A percentile compares a stretch with the other conserved stretches of the same genome.
Evolutionary conservation across 1,284 basidiomycete genomes (phyloP).

Genomic region (Irpex rosettiformis): DNA sequence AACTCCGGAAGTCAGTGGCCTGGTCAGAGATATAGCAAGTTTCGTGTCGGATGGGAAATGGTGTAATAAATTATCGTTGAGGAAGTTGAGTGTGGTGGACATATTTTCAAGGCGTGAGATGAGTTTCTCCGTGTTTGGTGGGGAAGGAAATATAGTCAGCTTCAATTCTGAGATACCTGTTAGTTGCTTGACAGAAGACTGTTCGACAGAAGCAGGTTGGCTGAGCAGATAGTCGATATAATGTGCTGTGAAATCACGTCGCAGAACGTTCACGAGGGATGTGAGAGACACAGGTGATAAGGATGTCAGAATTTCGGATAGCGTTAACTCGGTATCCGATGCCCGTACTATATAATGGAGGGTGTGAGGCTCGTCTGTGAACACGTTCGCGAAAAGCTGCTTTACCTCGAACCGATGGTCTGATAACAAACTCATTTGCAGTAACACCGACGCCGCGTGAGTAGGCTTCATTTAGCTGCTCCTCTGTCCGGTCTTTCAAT

Average conservation of each 20-base stretch:
- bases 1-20: conserved; percentile 54
- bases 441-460: conserved; percentile 51
- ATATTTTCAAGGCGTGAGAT: conserved; percentile 49
- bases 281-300: conserved; percentile 53
- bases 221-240: conserved; percentile 58
- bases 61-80: conserved; percentile 51
- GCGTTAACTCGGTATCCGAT: conserved; percentile 45
- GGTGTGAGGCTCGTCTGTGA: conserved; percentile 1
- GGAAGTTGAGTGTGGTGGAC: conserved; percentile 50
- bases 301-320: conserved; percentile 57
- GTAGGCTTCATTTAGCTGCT: conserved; percentile 70
- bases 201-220: conserved; percentile 43
- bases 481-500: conserved; percentile 57
- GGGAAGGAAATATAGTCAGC: conserved; percentile 43
- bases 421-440: conserved; percentile 45
- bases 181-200: conserved; percentile 31
- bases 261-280: conserved; percentile 52
- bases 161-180: conserved; percentile 35
- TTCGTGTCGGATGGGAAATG: conserved; percentile 46
- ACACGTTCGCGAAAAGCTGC: conserved; percentile 3
- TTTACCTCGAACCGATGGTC: conserved; percentile 55
- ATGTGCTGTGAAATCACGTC: conserved; percentile 58
- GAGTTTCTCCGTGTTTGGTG: conserved; percentile 38
- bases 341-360: conserved; percentile 44
- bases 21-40: conserved; percentile 53